These are phyloP conservation scores for Acephala macrosclerotiorum DNA, from an alignment of 2,329 filamentous ascomycete genomes.

Conservation along the genomic window DNA sequence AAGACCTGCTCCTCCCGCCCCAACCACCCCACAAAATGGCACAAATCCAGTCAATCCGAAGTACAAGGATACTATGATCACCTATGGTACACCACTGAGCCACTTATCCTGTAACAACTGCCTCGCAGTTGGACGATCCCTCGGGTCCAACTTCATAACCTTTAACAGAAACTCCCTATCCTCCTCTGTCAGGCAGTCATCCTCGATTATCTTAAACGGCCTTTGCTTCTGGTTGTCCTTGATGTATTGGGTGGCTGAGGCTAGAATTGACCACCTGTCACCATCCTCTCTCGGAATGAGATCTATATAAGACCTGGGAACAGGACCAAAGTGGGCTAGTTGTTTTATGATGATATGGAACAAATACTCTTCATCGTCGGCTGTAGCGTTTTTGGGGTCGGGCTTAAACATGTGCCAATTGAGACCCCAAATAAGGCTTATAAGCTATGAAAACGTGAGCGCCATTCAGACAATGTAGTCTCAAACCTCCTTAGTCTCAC, in stretches of 20 bases:
- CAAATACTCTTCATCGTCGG: conserved; percentile 30
- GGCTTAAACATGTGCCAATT: conserved; percentile 36
- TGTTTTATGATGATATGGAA: conserved; percentile 31
- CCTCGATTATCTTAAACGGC: conserved; percentile 24
- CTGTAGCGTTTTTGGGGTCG: conserved; percentile 30
- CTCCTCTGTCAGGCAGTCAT: conserved; percentile 34
- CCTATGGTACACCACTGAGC: conserved; percentile 38
- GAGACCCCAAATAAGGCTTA: conserved; percentile 32
- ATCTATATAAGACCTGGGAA: conserved; percentile 29
- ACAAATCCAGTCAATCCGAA: conserved; percentile 21
- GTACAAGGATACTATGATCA: conserved; percentile 22
- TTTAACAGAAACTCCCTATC: conserved; percentile 35
- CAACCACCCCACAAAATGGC: conserved; percentile 16
- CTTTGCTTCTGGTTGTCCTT: conserved; percentile 27
- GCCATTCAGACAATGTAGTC: conserved; percentile 5
- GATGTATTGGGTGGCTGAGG: conserved; percentile 28
- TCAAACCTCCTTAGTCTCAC: conserved; percentile 9
- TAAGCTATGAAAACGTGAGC: conserved; percentile 27
- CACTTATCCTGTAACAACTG: conserved; percentile 39
- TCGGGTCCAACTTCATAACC: conserved; percentile 40
- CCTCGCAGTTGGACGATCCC: conserved; percentile 38
- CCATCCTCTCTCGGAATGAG: conserved; percentile 29
- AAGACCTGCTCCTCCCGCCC: conserved; percentile 2
- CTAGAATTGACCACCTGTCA: conserved; percentile 27
- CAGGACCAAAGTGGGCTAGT: conserved; percentile 29